Evolutionary conservation across 345 rosid genomes (phyloP).

Genomic region (Eucalyptus decipiens): DNA sequence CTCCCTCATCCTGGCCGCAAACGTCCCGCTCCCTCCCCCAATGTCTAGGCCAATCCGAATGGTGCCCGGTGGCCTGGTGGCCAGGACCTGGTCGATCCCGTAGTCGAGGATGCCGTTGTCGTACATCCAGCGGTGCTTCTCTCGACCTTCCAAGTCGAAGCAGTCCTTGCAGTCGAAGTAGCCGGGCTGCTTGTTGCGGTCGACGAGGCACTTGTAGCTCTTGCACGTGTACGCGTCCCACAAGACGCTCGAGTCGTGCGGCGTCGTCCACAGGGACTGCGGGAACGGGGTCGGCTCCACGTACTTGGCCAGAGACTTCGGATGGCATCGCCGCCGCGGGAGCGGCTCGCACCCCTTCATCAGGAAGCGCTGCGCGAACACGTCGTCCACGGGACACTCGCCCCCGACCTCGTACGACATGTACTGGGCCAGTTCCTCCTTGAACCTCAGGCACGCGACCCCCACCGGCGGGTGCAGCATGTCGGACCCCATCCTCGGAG

Average conservation of each 20-base stretch:
- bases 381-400: constrained; percentile 33
- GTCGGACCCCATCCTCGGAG: constrained; percentile 18
- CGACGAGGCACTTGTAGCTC: constrained; percentile 27
- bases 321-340: constrained; percentile 34
- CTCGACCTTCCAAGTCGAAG: constrained; percentile 30
- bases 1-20: constrained; percentile 55
- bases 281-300: constrained; percentile 22
- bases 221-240: constrained; percentile 48
- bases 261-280: constrained; percentile 20
- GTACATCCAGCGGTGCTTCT: constrained; percentile 20
- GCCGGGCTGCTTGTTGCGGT: constrained; percentile 11
- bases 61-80: constrained; percentile 1
- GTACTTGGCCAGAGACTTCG: constrained; percentile 13
- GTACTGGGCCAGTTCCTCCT: constrained; percentile 24
- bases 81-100: constrained; percentile 25
- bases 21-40: constrained; percentile 32
- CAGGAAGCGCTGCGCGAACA: constrained; percentile 32
- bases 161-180: constrained; percentile 35
- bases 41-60: constrained; percentile 41
- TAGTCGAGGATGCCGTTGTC: constrained; percentile 25
- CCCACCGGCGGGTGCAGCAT: constrained; percentile 18
- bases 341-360: constrained; percentile 46
- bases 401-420: constrained; percentile 32
- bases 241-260: constrained; percentile 14
- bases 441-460: constrained; percentile 26